phyloP scores from a whole-genome alignment of 2,329 filamentous ascomycete species.

The Scedosporium dehoogii region DNA sequence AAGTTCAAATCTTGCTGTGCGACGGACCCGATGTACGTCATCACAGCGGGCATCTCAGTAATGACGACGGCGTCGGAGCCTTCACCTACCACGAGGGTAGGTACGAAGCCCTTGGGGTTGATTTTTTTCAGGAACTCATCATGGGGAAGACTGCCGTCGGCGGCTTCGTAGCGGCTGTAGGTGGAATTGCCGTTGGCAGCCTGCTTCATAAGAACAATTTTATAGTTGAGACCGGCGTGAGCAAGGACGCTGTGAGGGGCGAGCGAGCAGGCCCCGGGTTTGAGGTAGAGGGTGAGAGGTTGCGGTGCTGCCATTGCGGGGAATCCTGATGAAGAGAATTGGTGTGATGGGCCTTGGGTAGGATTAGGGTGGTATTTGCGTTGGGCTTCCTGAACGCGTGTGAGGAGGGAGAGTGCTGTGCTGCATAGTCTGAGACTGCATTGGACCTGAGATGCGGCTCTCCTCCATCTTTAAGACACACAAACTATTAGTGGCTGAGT shows the following conservation, averaged over 20 bases:
- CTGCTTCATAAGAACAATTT: constrained; percentile 11
- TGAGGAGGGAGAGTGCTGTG: no score
- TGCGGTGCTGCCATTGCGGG: not conserved
- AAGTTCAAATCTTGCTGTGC: constrained; percentile 11
- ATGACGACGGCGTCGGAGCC: constrained; percentile 15
- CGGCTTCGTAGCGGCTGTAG: constrained; percentile 11
- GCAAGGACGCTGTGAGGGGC: constrained; percentile 19
- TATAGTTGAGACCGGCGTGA: constrained; percentile 19
- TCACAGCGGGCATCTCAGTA: constrained; percentile 22
- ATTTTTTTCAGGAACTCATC: constrained; percentile 18
- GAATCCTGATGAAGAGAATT: not conserved
- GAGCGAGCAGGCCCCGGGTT: constrained; percentile 20
- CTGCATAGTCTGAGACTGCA: no score
- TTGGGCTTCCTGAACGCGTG: no score
- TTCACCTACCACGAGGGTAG: constrained; percentile 16
- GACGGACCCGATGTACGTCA: constrained; percentile 20
- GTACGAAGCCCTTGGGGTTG: constrained; percentile 21
- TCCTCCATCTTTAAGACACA: no score
- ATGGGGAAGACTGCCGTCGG: constrained; percentile 20
- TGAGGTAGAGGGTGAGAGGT: constrained; percentile 18
- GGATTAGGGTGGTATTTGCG: no score
- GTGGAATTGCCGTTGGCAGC: constrained; percentile 9
- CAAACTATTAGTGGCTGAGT: no score
- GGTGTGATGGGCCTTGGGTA: no score
- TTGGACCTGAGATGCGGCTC: no score